These are phyloP conservation scores for Umbilicus rupestris DNA, from an alignment of 164 flowering plant species.

Conservation along the genomic window DNA sequence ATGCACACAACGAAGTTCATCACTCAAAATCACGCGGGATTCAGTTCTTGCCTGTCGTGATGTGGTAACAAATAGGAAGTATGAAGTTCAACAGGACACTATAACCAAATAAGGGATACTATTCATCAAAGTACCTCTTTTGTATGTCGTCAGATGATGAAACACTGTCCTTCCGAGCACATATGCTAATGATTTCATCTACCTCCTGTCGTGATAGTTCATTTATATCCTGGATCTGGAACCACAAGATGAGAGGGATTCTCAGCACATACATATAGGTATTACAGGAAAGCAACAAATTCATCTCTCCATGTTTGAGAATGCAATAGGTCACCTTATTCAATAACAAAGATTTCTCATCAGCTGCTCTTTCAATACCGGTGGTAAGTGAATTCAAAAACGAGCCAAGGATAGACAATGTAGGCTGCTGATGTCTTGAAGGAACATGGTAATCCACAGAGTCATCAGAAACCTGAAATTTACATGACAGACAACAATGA, in stretches of 20 bases:
- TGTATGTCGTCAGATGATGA: conserved; percentile 67
- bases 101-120: neutral
- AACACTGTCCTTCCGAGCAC: conserved; percentile 34
- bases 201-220: conserved; percentile 95
- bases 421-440: conserved; percentile 45
- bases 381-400: conserved; percentile 44
- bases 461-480: conserved; percentile 48
- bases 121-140: conserved; percentile 40
- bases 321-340: conserved; percentile 45
- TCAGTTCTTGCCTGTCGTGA: neutral
- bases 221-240: conserved; percentile 82
- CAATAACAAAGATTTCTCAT: conserved; percentile 66
- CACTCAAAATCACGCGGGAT: neutral
- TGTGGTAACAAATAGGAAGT: neutral
- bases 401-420: conserved; percentile 39
- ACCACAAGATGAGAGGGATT: neutral
- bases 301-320: neutral
- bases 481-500: neutral
- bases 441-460: conserved; percentile 25
- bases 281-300: neutral
- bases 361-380: conserved; percentile 76
- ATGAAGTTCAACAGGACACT: neutral
- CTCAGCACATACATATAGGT: neutral
- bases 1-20: neutral
- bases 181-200: conserved; percentile 64